These are phyloP conservation scores for Xerocomus minutiporus DNA, from an alignment of 1,284 basidiomycete genomes.

Conservation along the genomic window DNA sequence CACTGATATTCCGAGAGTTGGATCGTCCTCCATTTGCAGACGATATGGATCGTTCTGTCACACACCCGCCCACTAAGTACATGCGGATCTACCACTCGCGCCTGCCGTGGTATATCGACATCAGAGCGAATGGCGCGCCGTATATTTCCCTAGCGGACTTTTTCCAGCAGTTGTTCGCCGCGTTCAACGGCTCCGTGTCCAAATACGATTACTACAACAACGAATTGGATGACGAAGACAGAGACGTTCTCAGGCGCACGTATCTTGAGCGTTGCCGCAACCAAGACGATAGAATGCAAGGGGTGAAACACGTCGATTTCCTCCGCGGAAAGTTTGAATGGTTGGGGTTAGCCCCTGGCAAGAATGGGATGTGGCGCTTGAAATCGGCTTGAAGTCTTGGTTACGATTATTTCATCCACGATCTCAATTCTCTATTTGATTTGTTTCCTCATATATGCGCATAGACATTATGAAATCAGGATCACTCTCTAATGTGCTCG, in stretches of 20 bases:
- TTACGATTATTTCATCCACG: not conserved
- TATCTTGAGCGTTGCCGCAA: conserved; percentile 37
- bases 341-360: conserved; percentile 25
- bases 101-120: conserved; percentile 57
- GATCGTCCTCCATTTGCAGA: conserved; percentile 31
- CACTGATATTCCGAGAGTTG: conserved; percentile 41
- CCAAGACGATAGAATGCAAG: conserved; percentile 19
- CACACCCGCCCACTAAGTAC: conserved; percentile 40
- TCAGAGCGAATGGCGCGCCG: conserved; percentile 38
- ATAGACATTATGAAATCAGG: too few species aligned
- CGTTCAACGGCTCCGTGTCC: conserved; percentile 29
- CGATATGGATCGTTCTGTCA: conserved; percentile 44
- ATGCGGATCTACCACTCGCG: conserved; percentile 49
- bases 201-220: conserved; percentile 37
- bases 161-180: conserved; percentile 37
- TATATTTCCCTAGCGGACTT: conserved; percentile 56
- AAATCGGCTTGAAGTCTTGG: conserved; percentile 12
- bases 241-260: conserved; percentile 30
- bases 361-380: conserved; percentile 34
- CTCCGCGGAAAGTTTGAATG: conserved; percentile 29
- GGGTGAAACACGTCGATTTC: conserved; percentile 30
- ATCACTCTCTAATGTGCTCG: too few species aligned
- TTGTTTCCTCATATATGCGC: too few species aligned
- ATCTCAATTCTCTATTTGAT: not conserved
- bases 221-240: conserved; percentile 36